phyloP scores from a whole-genome alignment of 306 rosid species.

The Inga oerstediana region DNA sequence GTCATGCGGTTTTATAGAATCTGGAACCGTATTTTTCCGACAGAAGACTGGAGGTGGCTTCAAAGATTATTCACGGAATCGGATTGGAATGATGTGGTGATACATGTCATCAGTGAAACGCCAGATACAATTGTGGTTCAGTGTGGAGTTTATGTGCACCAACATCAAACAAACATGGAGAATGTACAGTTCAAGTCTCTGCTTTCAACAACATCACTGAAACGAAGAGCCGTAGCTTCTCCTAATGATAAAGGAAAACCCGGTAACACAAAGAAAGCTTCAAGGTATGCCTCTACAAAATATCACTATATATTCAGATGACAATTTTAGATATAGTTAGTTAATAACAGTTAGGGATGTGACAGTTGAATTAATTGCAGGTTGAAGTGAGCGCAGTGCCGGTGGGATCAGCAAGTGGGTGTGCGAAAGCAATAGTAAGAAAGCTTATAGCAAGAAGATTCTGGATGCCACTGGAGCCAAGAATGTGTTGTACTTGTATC shows the following conservation, averaged over 20 bases:
- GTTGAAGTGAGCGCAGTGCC: no score
- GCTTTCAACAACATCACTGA: background rate
- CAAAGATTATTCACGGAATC: background rate
- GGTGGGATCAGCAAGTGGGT: no score
- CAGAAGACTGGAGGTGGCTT: background rate
- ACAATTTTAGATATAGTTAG: no score
- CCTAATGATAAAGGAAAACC: background rate
- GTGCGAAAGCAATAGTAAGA: no score
- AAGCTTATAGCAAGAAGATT: no score
- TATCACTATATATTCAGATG: background rate
- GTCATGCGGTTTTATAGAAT: conserved; percentile 5
- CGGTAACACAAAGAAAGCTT: no score
- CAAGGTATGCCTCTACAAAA: background rate
- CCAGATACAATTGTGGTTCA: background rate
- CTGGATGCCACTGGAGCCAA: no score
- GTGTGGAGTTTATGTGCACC: background rate
- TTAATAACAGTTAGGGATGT: no score
- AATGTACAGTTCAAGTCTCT: background rate
- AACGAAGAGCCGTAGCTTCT: background rate
- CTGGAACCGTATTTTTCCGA: background rate
- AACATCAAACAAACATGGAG: background rate
- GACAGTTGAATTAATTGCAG: background rate
- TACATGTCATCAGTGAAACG: background rate
- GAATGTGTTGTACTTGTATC: no score
- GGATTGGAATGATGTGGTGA: background rate